Evolutionary conservation across 2,329 filamentous ascomycete species (phyloP), one percentile per base, ranked within the genome.

Genomic region (Lachnellula subtilissima): DNA sequence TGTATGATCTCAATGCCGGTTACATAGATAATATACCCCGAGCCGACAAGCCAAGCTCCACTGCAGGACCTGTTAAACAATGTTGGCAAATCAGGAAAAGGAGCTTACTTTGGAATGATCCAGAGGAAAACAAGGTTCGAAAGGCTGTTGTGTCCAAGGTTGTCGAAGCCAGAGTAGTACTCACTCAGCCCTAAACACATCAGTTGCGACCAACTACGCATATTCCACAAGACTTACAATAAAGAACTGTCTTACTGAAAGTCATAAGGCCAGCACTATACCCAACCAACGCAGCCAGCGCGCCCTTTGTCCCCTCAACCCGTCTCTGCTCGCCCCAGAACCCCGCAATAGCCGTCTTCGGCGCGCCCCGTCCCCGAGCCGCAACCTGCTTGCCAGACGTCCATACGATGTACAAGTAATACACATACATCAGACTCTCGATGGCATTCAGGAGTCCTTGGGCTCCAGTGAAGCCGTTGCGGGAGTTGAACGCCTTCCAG

Each of bases 211-310:
- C 19, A 35, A n/a, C 12, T 37, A 39, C 49, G 14, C 1, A 22
- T 17, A 28, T 22, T 14, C 11, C 8, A 48, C 12, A 50, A 61
- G 43, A 75, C 78, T 74, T 63, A 85, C 85, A 83, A 64, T 89
- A 89, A 5, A 89, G 68, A 25, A 84, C 65, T 2, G 86, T 88
- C 75, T 89, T 89, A 66, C 80, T 82, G 19, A 87, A 67, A 2
- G 86, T 89, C 77, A 88, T 82, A 2, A 84, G 72, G 5, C 79
- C 78, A 19, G 79, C 77, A 50, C 76, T 76, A 59, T 84, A 87
- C 1, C 77, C 83, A 52, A 86, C 71, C 48, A 88, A 59, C 32
- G 82, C 74, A 17, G 83, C 84, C 57, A 75, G 69, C 1, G 77
- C 81, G 2, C 80, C 84, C 55, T 69, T 72, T 51, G 71, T 72